Evolutionary conservation across 2,329 filamentous ascomycete genomes (phyloP).

Genomic region (Cladobotryum protrusum): DNA sequence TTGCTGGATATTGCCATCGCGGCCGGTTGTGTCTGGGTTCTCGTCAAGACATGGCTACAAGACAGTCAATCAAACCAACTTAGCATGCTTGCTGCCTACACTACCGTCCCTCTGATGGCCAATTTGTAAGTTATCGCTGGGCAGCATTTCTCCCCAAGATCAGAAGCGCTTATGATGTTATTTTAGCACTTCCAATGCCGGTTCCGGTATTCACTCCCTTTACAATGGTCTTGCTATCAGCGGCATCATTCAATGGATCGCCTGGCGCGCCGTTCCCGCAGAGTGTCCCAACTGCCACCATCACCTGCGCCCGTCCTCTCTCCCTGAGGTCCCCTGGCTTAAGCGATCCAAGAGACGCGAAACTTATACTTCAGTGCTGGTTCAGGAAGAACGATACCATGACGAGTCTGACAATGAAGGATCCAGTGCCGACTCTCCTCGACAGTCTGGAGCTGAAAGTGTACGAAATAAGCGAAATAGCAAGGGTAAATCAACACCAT

Average conservation of each 20-base stretch:
- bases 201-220: slow-evolving; percentile 31
- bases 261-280: slow-evolving; percentile 32
- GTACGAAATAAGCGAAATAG: slow-evolving; percentile 16
- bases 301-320: slow-evolving; percentile 29
- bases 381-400: slow-evolving; percentile 20
- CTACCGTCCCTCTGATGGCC: slow-evolving; percentile 34
- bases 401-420: slow-evolving; percentile 18
- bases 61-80: slow-evolving; percentile 22
- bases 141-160: not conserved
- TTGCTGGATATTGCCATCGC: slow-evolving; percentile 30
- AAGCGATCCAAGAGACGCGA: slow-evolving; percentile 16
- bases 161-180: not conserved
- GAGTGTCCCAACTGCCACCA: slow-evolving; percentile 37
- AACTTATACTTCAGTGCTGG: slow-evolving; percentile 17
- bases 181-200: slow-evolving; percentile 31
- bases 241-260: slow-evolving; percentile 32
- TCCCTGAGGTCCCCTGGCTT: slow-evolving; percentile 32
- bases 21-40: slow-evolving; percentile 30
- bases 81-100: slow-evolving; percentile 37
- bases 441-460: slow-evolving; percentile 18
- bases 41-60: slow-evolving; percentile 36
- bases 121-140: slow-evolving; percentile 30
- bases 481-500: slow-evolving; percentile 18
- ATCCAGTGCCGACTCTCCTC: not conserved
- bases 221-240: slow-evolving; percentile 35